Evolutionary conservation across 768 basidiomycete genomes (phyloP), one percentile per base, ranked within the genome.

Genomic region (Guyanaporus albipodus): DNA sequence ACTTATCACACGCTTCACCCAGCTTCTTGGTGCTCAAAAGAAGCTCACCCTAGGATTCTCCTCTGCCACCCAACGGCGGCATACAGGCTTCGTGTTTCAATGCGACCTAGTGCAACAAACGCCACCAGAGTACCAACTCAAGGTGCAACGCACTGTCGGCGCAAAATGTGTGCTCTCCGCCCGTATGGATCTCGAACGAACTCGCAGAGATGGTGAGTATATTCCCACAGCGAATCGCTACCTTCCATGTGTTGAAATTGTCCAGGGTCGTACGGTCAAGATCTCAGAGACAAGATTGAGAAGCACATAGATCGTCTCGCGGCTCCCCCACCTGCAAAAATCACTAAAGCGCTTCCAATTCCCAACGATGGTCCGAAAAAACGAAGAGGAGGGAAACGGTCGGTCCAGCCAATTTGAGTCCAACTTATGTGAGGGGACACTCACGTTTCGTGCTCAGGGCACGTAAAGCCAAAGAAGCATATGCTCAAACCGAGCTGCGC

Each of bases 1-100:
- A 17, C 45, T 54, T 41, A 58, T 19, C 38, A 32, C 26, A n/a
- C 6, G 8, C n/a, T 23, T 42, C 21, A 4, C 26, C 2, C 58
- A 95, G 91, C 81, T 98, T 17, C 84, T 98, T 21, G 96, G 96
- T 29, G 93, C 94, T 1, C 87, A 93, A 66, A 87, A 79, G 66
- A 95, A 95, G 68, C 84, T 90, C n/a, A 75, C 91, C 0, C 83
- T 92, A 1, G 95, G 95, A 1, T 91, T 98, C 60, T 97, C 94
- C 6, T 80, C 91, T 0, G 83, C 74, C 1, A 85, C 87, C 2
- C 91, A 95, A 60, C 81, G 83, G 37, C 82, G 91, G 19, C 95
- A 98, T 62, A 97, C 94, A 0, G 96, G 96, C 9, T 99, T 98
- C 71, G 82, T 98, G 50, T 98, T 87, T 72, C 94, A 98, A 60